Evolutionary conservation across 176 grass and related monocot species (phyloP).

Genomic region (Carex kokanica): DNA sequence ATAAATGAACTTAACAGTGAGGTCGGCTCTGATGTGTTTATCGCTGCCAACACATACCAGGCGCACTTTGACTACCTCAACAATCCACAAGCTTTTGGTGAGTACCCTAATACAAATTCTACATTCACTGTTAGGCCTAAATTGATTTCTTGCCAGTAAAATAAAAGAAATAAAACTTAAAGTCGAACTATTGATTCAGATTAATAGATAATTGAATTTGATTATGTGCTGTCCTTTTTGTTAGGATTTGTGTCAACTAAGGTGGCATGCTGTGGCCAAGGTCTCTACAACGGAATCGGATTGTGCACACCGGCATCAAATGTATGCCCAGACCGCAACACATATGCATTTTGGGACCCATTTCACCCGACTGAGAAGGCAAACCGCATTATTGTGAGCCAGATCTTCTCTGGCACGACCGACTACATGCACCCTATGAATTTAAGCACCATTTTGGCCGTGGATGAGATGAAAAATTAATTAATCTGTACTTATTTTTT

Average conservation of each 20-base stretch:
- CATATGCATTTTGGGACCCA: constrained; percentile 88
- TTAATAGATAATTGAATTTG: background rate
- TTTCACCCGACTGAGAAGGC: constrained; percentile 90
- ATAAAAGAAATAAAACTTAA: background rate
- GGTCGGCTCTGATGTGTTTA: constrained; percentile 57
- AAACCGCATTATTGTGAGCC: constrained; percentile 74
- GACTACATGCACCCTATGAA: constrained; percentile 74
- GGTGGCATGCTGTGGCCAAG: constrained; percentile 90
- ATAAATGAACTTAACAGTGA: constrained; percentile 54
- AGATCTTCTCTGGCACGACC: constrained; percentile 45
- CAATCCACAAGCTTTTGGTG: constrained; percentile 63
- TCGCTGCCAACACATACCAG: constrained; percentile 62
- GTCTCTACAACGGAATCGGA: constrained; percentile 75
- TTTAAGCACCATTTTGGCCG: constrained; percentile 53
- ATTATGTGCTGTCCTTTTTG: constrained; percentile 4
- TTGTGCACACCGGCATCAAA: constrained; percentile 59
- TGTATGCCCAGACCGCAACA: constrained; percentile 50
- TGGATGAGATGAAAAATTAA: constrained; percentile 38
- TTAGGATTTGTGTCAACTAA: constrained; percentile 63
- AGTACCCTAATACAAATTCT: background rate
- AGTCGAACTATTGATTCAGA: background rate
- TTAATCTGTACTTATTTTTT: background rate
- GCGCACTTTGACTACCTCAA: constrained; percentile 79
- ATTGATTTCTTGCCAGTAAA: background rate
- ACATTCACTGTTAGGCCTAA: background rate